phyloP scores from a whole-genome alignment of 1,284 basidiomycete genomes.

The Puccinia triticina region DNA sequence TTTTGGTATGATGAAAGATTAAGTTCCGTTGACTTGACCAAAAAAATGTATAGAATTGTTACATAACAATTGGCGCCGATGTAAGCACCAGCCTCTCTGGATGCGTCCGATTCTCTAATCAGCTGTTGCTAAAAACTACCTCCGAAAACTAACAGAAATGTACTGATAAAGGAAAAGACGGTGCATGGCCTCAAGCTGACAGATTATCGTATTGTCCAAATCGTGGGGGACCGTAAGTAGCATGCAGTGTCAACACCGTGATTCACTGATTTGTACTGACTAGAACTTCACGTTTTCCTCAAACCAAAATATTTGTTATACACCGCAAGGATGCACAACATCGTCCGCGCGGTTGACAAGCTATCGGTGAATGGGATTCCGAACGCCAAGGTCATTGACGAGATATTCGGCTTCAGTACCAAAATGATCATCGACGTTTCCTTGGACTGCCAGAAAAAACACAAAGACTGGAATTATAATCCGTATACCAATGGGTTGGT shows the following conservation, averaged over 20 bases:
- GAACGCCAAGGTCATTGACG: conserved; percentile 7
- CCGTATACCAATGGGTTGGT: not conserved
- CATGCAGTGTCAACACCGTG: too few relatives aligned
- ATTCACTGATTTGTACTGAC: too few relatives aligned
- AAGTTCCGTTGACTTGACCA: not conserved
- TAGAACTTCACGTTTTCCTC: too few relatives aligned
- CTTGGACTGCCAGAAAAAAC: not conserved
- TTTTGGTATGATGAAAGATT: not conserved
- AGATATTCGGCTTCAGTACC: conserved; percentile 18
- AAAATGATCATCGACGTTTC: conserved; percentile 24
- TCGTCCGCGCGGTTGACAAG: conserved; percentile 15
- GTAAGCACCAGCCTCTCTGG: not conserved
- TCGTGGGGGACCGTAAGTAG: conserved; percentile 22
- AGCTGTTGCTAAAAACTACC: not conserved
- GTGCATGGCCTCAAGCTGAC: conserved; percentile 31
- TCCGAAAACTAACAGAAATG: conserved; percentile 12
- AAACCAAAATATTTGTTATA: too few relatives aligned
- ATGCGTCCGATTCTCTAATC: not conserved
- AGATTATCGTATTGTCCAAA: conserved; percentile 2
- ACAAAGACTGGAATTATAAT: not conserved
- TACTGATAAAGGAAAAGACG: conserved; percentile 31
- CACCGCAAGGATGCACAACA: conserved; percentile 20
- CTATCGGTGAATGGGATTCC: not conserved
- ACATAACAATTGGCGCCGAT: conserved; percentile 14
- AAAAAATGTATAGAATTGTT: conserved; percentile 9